phyloP scores from a whole-genome alignment of 768 basidiomycete genomes.

The Rhizopogon vulgaris region DNA sequence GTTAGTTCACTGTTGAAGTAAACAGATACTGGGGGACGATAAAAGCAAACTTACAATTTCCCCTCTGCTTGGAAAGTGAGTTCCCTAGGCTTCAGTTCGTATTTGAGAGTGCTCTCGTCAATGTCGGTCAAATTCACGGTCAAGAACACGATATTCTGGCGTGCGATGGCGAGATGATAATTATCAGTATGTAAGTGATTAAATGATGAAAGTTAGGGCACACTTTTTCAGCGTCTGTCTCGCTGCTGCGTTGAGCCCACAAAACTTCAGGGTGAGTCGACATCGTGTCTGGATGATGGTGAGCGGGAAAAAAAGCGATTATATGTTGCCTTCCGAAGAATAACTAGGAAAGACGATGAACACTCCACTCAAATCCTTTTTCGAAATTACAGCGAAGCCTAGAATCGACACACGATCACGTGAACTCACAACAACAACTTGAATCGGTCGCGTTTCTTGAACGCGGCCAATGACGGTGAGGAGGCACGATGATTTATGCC shows the following conservation, averaged over 20 bases:
- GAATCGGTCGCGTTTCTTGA: too few relatives aligned
- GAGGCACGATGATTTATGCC: too few relatives aligned
- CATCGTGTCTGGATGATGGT: conserved; percentile 25
- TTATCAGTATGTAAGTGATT: neutral
- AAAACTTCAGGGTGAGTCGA: conserved; percentile 76
- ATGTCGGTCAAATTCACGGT: conserved; percentile 83
- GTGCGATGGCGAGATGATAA: neutral
- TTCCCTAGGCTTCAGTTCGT: conserved; percentile 47
- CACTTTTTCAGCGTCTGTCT: conserved; percentile 61
- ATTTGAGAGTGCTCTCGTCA: conserved; percentile 48
- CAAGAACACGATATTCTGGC: conserved; percentile 82
- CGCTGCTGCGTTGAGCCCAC: conserved; percentile 92
- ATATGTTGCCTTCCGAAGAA: conserved; percentile 17
- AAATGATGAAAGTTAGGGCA: conserved; percentile 4
- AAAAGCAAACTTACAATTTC: conserved; percentile 44
- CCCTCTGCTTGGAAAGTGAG: conserved; percentile 63
- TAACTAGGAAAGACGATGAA: conserved; percentile 27
- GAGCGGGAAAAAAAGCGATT: conserved; percentile 3
- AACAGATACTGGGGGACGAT: neutral
- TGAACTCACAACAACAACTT: neutral
- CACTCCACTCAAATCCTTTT: conserved; percentile 2
- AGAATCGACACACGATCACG: conserved; percentile 1
- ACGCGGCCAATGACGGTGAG: too few relatives aligned
- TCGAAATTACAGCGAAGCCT: neutral
- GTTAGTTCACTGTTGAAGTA: conserved; percentile 5